Evolutionary conservation across 169 alveolate species (phyloP).

Genomic region (Pseudocohnilembus persalinus): DNA sequence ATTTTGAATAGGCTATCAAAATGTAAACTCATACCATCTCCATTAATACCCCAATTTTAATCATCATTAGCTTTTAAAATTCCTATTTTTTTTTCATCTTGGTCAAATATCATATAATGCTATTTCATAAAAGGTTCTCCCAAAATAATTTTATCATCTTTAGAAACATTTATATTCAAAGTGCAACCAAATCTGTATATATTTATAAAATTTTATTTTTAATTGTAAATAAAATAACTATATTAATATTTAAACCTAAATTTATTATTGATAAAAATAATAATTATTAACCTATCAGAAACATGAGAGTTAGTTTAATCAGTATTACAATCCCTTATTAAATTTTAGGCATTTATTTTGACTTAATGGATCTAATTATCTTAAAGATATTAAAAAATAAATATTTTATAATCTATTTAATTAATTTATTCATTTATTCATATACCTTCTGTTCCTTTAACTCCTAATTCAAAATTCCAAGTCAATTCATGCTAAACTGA

Average conservation of each 20-base stretch:
- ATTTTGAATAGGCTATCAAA: neutral
- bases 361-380: neutral
- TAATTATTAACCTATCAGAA: neutral
- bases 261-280: no score
- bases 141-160: conserved; percentile 4
- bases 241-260: no score
- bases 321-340: neutral
- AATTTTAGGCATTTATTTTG: neutral
- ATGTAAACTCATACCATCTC: neutral
- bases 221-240: neutral
- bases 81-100: conserved; percentile 11
- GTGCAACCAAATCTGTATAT: neutral
- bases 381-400: neutral
- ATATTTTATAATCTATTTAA: neutral
- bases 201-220: no score
- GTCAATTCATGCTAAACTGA: neutral
- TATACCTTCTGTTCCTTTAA: neutral
- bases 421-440: neutral
- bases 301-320: neutral
- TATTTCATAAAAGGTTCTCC: conserved; percentile 27
- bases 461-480: neutral
- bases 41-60: neutral
- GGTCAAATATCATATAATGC: conserved; percentile 19
- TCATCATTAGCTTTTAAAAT: conserved; percentile 18
- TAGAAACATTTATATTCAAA: conserved; percentile 9